Percentiles rank a stretch among this genome's conserved stretches.
Conservation (phyloP, 2,329 filamentous ascomycete genomes). For the Niveomyces coronatus region DNA sequence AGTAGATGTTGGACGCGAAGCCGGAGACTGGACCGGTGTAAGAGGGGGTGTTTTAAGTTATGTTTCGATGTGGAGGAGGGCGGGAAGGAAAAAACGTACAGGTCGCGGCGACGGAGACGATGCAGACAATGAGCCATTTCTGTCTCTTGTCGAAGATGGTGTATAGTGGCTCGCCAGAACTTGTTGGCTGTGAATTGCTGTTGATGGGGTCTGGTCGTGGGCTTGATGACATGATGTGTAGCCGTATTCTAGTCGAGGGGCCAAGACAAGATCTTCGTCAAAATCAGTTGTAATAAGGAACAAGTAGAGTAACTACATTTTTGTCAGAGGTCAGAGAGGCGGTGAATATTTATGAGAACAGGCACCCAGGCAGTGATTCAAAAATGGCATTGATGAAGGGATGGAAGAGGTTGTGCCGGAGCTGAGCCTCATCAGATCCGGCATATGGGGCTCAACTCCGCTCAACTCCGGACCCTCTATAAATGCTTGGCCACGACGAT, state of each 20-base stretch:
- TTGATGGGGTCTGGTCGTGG: background rate
- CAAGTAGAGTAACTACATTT: no score
- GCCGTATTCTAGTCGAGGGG: no score
- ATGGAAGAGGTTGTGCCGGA: conserved; percentile 5
- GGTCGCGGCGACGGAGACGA: conserved; percentile 40
- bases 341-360: background rate
- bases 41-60: background rate
- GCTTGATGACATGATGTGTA: background rate
- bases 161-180: conserved; percentile 24
- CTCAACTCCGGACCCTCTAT: conserved; percentile 7
- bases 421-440: conserved; percentile 5
- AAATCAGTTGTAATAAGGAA: no score
- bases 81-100: conserved; percentile 24
- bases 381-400: background rate
- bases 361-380: background rate
- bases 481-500: no score
- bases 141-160: conserved; percentile 41
- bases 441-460: conserved; percentile 2
- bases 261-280: no score
- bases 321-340: no score
- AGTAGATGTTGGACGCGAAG: conserved; percentile 37
- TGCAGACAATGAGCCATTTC: conserved; percentile 34
- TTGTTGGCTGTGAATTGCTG: background rate
- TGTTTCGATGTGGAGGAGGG: conserved; percentile 10
- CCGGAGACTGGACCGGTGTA: conserved; percentile 23